Conservation (phyloP, 148 eudicot species). For the Pharnaceum exiguum region DNA sequence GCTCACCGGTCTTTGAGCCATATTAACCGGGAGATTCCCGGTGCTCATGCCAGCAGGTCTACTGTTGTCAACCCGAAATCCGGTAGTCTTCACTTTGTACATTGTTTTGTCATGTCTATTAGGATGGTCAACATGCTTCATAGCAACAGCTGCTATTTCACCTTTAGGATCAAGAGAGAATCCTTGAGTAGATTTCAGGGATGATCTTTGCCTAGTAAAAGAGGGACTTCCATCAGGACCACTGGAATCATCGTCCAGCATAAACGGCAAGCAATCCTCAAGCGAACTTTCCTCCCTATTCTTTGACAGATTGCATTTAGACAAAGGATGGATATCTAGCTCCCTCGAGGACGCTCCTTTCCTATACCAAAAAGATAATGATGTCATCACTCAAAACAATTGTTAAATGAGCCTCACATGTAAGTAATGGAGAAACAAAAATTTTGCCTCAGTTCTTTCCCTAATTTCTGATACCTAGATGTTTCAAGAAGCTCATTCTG, state of each 20-base stretch:
- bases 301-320: constrained; percentile 28
- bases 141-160: constrained; percentile 28
- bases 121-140: constrained; percentile 29
- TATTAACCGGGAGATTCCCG: constrained; percentile 32
- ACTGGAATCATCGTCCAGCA: constrained; percentile 71
- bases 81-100: constrained; percentile 34
- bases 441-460: neutral
- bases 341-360: constrained; percentile 33
- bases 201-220: constrained; percentile 32
- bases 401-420: neutral
- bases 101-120: constrained; percentile 26
- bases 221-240: constrained; percentile 78
- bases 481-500: constrained; percentile 41
- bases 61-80: constrained; percentile 31
- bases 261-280: constrained; percentile 75
- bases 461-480: constrained; percentile 40
- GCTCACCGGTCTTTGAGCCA: constrained; percentile 38
- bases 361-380: constrained; percentile 29
- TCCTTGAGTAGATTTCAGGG: constrained; percentile 53
- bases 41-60: constrained; percentile 36
- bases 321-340: constrained; percentile 30
- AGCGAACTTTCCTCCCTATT: constrained; percentile 54
- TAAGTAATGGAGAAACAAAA: neutral
- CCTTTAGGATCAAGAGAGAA: constrained; percentile 47
- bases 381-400: neutral